Base-by-base conservation (phyloP, 75 land plant species). In the Sequoia sempervirens region DNA sequence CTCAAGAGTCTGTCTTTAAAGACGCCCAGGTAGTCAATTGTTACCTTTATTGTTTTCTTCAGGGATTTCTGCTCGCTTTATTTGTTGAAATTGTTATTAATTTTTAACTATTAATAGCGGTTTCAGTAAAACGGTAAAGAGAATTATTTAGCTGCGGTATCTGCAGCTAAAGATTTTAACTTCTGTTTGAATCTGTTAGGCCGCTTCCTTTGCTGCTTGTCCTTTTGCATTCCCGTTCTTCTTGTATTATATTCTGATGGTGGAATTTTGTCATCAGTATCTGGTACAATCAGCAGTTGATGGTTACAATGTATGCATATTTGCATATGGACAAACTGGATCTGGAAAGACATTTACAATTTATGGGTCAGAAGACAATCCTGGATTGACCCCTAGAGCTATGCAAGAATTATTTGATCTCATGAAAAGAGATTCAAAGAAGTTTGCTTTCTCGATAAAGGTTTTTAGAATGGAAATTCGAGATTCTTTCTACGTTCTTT, bases 251-350 rank as follows among this genome's bases (percentile, higher is more conserved):
- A 78, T 26, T 78, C 80, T 78, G 4, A 78, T 45, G 46, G 47
- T 78, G 30, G 5, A 40, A 45, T 78, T 45, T 45, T 20, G 26
- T 41, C 86, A 88, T 12, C 93, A 92, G 84, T 92, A 93, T 79
- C 83, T 93, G 87, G 75, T 93, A 34, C 88, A 93, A 80, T 93
- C 94, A 36, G 91, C 92, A 38, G 76, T 93, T 5, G 94, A 92
- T 89, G 94, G 94, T 69, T 92, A 66, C 81, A 93, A 93, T 75
- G 91, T 91, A 28, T 93, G 94, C 72, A 90, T 93, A 28, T 93
- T 93, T 88, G 94, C 94, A 75, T 93, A 91, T 88, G 94, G 94
- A 36, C 94, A 93, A 66, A 93, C 94, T 50, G 94, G 94, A 66
- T 90, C 93, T 28, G 93, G 93, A n/a, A 92, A 92, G 83, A 92